Conservation (phyloP, 345 rosid species). For the Durio zibethinus region DNA sequence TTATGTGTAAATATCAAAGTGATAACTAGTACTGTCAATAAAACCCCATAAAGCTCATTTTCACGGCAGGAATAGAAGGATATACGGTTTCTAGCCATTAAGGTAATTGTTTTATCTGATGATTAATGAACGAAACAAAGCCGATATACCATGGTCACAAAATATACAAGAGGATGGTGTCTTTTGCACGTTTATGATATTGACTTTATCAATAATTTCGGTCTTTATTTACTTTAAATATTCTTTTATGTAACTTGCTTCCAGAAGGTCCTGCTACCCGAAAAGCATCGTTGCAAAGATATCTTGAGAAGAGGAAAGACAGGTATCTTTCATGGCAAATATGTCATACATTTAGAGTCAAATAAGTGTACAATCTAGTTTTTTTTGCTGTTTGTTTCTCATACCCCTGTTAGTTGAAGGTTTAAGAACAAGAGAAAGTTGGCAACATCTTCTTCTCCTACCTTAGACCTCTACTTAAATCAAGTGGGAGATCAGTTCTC, state of each 20-base stretch:
- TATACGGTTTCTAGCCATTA: background rate
- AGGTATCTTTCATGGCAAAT: conserved; percentile 16
- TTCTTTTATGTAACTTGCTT: background rate
- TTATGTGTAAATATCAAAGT: background rate
- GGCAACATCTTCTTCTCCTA: conserved; percentile 29
- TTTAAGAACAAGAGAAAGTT: conserved; percentile 44
- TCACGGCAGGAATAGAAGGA: background rate
- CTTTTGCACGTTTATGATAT: background rate
- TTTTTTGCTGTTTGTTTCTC: conserved; percentile 19
- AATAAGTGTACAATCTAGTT: background rate
- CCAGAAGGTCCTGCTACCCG: conserved; percentile 9
- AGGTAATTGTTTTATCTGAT: background rate
- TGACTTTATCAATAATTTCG: background rate
- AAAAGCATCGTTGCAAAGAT: conserved; percentile 20
- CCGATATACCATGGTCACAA: background rate
- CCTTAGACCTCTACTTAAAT: conserved; percentile 25
- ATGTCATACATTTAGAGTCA: background rate
- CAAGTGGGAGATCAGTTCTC: conserved; percentile 28
- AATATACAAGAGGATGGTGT: background rate
- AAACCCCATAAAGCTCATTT: background rate
- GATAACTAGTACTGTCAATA: background rate
- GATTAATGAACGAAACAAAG: background rate
- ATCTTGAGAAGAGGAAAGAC: conserved; percentile 20
- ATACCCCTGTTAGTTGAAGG: conserved; percentile 50
- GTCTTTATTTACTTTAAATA: background rate